Conservation (phyloP, 345 rosid genomes). For the Gossypium raimondii region DNA sequence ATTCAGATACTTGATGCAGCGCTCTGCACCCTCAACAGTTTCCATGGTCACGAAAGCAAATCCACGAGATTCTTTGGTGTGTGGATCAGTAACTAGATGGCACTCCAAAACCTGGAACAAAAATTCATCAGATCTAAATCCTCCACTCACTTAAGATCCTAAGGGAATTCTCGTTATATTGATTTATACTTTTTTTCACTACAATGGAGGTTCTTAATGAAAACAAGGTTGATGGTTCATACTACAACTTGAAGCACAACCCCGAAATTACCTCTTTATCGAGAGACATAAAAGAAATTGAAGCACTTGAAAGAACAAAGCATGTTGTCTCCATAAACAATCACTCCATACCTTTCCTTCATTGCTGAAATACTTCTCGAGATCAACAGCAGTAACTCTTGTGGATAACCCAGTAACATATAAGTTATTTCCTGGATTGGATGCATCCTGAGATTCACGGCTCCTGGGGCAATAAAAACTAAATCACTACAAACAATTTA, state of each 20-base stretch:
- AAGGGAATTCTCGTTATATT: not conserved
- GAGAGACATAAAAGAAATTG: not conserved
- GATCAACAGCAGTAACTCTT: slow-evolving; percentile 39
- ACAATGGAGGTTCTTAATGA: not conserved
- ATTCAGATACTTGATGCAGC: slow-evolving; percentile 57
- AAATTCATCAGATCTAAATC: slow-evolving; percentile 2
- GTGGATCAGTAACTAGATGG: slow-evolving; percentile 56
- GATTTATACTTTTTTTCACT: not conserved
- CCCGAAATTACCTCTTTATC: not conserved
- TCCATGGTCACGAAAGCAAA: slow-evolving; percentile 71
- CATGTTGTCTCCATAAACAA: not conserved
- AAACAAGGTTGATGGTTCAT: not conserved
- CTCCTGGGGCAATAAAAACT: slow-evolving; percentile 38
- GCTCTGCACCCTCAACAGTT: slow-evolving; percentile 44
- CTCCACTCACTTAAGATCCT: not conserved
- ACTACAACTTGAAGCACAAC: not conserved
- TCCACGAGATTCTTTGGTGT: slow-evolving; percentile 59
- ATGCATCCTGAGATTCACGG: slow-evolving; percentile 30
- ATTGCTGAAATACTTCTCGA: slow-evolving; percentile 48
- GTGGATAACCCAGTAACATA: slow-evolving; percentile 67
- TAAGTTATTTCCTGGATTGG: slow-evolving; percentile 60
- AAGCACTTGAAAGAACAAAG: not conserved
- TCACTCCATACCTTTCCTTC: slow-evolving; percentile 54
- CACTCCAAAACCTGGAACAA: slow-evolving; percentile 53
- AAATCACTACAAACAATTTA: not conserved